Conservation (phyloP, 2,329 filamentous ascomycete species). For the Endocalyx cinctus region DNA sequence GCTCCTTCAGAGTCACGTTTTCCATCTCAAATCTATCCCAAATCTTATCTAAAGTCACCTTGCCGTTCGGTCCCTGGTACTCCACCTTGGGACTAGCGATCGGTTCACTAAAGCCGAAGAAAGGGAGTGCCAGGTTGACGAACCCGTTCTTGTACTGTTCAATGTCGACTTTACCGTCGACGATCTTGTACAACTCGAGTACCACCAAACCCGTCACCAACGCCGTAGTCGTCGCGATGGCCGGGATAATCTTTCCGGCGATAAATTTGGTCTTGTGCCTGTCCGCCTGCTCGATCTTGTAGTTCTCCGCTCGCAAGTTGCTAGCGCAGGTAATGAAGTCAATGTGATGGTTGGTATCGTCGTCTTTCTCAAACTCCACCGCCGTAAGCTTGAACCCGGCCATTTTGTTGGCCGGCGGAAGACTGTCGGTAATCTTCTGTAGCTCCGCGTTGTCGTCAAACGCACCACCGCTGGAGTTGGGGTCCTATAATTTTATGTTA, state of each 20-base stretch:
- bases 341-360: slow-evolving; percentile 96
- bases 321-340: slow-evolving; percentile 98
- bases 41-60: slow-evolving; percentile 86
- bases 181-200: slow-evolving; percentile 90
- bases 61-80: slow-evolving; percentile 74
- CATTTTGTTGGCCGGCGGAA: slow-evolving; percentile 76
- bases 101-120: slow-evolving; percentile 97
- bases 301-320: slow-evolving; percentile 95
- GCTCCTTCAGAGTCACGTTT: slow-evolving; percentile 78
- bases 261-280: slow-evolving; percentile 99
- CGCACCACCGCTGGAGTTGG: slow-evolving; percentile 60
- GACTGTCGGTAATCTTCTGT: slow-evolving; percentile 62
- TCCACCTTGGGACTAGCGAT: slow-evolving; percentile 90
- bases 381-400: slow-evolving; percentile 85
- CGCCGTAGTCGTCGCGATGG: slow-evolving; percentile 95
- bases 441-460: slow-evolving; percentile 75
- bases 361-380: slow-evolving; percentile 98
- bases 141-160: slow-evolving; percentile 99
- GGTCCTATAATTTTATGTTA: slow-evolving; percentile 54
- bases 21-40: slow-evolving; percentile 96
- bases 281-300: slow-evolving; percentile 90
- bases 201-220: slow-evolving; percentile 91
- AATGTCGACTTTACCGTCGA: slow-evolving; percentile 93
- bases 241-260: slow-evolving; percentile 97
- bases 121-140: slow-evolving; percentile 90